Evolutionary conservation across 2,329 filamentous ascomycete genomes (phyloP).

Genomic region (Monilinia vaccinii-corymbosi): DNA sequence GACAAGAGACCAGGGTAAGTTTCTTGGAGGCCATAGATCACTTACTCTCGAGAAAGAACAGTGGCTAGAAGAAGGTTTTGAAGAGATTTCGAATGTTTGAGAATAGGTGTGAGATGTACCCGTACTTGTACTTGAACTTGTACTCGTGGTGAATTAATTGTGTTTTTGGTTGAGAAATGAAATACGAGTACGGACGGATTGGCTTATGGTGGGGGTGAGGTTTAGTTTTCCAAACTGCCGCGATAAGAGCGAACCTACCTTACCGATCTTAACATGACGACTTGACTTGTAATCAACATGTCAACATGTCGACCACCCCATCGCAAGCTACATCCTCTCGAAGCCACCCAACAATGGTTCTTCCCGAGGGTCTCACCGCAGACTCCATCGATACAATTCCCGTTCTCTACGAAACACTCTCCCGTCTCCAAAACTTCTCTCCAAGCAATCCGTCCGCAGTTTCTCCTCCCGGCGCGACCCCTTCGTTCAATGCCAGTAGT

Average conservation of each 20-base stretch:
- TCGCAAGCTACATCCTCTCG: slow-evolving; percentile 23
- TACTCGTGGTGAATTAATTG: no score
- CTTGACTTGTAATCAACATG: no score
- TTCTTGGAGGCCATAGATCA: neutral
- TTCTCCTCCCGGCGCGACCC: slow-evolving; percentile 25
- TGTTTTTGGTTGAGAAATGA: slow-evolving; percentile 9
- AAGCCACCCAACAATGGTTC: slow-evolving; percentile 28
- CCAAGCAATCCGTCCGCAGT: slow-evolving; percentile 29
- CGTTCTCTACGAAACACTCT: slow-evolving; percentile 68
- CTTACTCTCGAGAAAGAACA: neutral
- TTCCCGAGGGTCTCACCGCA: slow-evolving; percentile 60
- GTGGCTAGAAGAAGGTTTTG: no score
- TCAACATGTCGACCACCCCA: slow-evolving; percentile 19
- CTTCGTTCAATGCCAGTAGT: slow-evolving; percentile 30
- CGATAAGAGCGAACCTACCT: slow-evolving; percentile 11
- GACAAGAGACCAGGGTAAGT: neutral
- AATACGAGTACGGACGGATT: no score
- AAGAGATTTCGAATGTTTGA: neutral
- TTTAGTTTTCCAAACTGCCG: slow-evolving; percentile 14
- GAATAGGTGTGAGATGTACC: no score
- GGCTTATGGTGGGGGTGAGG: slow-evolving; percentile 10
- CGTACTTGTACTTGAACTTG: no score
- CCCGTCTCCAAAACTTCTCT: slow-evolving; percentile 53
- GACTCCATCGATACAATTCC: slow-evolving; percentile 81
- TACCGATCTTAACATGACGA: no score